Base-by-base conservation (phyloP, 768 basidiomycete species). In the Ephemerocybe angulata region DNA sequence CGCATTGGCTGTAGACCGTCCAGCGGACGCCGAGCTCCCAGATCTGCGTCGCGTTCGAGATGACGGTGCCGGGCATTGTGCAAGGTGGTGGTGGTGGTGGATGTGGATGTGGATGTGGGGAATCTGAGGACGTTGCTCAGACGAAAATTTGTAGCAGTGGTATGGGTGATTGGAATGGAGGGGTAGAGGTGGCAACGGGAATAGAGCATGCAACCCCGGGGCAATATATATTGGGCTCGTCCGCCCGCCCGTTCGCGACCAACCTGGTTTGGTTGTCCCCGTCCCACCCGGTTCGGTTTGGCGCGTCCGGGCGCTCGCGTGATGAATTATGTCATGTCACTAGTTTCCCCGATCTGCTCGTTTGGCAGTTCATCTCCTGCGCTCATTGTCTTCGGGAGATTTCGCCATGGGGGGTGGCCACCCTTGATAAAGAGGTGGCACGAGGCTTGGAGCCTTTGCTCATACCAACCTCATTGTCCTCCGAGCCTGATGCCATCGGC, bases 1-100 rank as follows among this genome's bases (percentile, higher is more conserved):
- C 83, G 66, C 87, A 88, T 63, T 89, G 87, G 56, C 81, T 81
- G 65, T 80, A 77, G 41, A 83, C 59, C 22, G 76, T 61, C 87
- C 87, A 89, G 67, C 83, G 72, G 38, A 85, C 73, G 65, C 85
- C 84, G 63, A 76, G 62, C 66, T 87, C 86, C 86, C 86, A 88
- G 35, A 87, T 82, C 53, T 82, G 74, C 1, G 86, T 88, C 22
- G 85, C 82, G 62, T 84, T 83, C 63, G 76, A 78, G 53, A 87
- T 83, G 59, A 83, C 79, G 35, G 75, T 67, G 56, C 70, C 67
- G 7, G 75, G 71, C 75, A 77, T 77, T 31, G 50, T 61, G 42
- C 37, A 46, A 29, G 28, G 31, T 44, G 28, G 35, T 46, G 41
- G 35, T 35, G 3, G 35, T 44, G 54, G 31, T 53, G 50, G 38